Evolutionary conservation across 169 alveolate genomes (phyloP), one percentile per base, ranked within the genome.

Genomic region (Babesia bovis): DNA sequence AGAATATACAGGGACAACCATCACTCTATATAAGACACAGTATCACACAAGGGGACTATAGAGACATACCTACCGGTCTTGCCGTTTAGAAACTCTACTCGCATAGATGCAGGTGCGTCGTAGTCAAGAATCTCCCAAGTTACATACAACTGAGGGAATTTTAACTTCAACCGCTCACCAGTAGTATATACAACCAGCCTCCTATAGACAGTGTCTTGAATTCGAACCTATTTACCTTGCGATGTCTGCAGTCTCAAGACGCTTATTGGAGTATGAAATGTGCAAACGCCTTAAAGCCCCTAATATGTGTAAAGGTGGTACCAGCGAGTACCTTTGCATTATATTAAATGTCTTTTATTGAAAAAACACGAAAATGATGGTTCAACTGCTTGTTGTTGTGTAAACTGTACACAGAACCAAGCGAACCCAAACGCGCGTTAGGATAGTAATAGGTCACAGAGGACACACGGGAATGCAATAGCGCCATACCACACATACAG

Each of bases 401-500:
- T 33, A 91, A 45, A 67, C 87, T 91, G 73, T 67, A 83, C 19
- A 59, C 81, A 55, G 94, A 84, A 17, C 90, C 91, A 32, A 91
- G 55, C 36, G 89, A 85, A 32, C 95, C 95, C 33, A 79, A 68
- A 28, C 71, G 82, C 32, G 58, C 41, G 74, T 92, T 90, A 7
- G 60, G 68, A 56, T 85, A 47, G n/a, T 60, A 72, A 84, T 86
- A 95, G 61, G 92, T 79, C 33, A 96, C 95, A 65, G 92, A 83
- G 19, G 90, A 77, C 36, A 96, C 89, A 49, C 99, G 82, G 15
- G 98, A 94, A 78, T 96, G 99, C 7, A 96, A 74, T 68, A 95
- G 85, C 21, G 98, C 98, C 99, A 96, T 96, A n/a, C 96, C 93
- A 77, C 99, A 96, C 97, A 96, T 94, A 60, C 95, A 90, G 74